These are phyloP conservation scores for Bisporella sp. DNA, from an alignment of 2,329 filamentous ascomycete genomes.

Conservation along the genomic window DNA sequence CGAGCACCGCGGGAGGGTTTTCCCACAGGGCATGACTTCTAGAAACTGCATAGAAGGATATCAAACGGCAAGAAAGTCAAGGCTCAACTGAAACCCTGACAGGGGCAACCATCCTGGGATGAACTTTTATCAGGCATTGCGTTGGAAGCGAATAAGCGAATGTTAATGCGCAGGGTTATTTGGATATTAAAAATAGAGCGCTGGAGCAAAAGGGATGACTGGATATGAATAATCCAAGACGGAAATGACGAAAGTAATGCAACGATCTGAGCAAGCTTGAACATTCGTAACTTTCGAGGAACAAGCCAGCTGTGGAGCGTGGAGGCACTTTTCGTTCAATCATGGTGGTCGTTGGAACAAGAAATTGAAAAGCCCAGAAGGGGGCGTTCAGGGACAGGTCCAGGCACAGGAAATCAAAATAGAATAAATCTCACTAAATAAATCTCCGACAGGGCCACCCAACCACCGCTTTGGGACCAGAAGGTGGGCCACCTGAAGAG, in stretches of 20 bases:
- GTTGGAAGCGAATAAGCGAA: not conserved
- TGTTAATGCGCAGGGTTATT: conserved; percentile 8
- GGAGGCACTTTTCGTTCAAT: no score
- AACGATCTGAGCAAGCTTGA: conserved; percentile 1
- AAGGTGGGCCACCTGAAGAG: no score
- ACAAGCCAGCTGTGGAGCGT: no score
- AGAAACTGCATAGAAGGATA: conserved; percentile 21
- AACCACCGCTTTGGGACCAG: no score
- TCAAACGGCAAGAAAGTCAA: conserved; percentile 12
- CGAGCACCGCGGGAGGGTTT: not conserved
- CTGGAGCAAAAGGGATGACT: conserved; percentile 5
- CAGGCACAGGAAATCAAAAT: no score
- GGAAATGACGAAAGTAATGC: conserved; percentile 14
- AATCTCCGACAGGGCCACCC: no score
- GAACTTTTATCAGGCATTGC: not conserved
- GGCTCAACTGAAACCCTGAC: conserved; percentile 2
- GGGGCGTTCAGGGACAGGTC: no score
- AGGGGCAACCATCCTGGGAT: not conserved
- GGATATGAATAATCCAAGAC: conserved; percentile 1
- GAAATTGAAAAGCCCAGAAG: no score
- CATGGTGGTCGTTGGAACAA: no score
- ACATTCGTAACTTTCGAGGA: not conserved
- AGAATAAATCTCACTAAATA: no score
- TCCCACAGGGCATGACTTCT: conserved; percentile 15
- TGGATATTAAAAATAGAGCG: conserved; percentile 6